Base-by-base conservation (phyloP, 75 land plant species). In the Chamaecyparis obtusa region DNA sequence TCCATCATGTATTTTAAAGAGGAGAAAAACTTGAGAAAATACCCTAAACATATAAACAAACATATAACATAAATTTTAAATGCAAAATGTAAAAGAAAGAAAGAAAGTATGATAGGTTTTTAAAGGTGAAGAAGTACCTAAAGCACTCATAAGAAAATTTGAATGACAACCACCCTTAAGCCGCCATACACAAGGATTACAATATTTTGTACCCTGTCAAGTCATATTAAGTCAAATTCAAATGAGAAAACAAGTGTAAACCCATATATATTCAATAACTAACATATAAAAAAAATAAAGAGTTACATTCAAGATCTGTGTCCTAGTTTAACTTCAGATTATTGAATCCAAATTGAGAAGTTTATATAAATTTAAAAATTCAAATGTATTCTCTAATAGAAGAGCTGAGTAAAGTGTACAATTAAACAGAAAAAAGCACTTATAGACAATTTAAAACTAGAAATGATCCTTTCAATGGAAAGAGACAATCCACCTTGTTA, bases 121-220 rank as follows among this genome's bases (percentile, higher is more conserved):
- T 19, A 1, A 10, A 21, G 33, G n/a, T 10, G n/a, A 21, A 44
- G 51, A 81, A 46, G 46, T 81, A 81, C 83, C 83, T 81, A 51
- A 49, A 46, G 30, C 9, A 46, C 24, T 46, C 48, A 11, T n/a
- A n/a, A 9, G 51, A 51, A 81, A 81, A 46, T 15, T 43, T 81
- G 32, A 32, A n/a, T 41, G 21, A 44, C 44, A 27, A 24, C 44
- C 83, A 81, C 46, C 48, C 83, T 44, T 44, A n/a, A 81, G 11
- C n/a, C n/a, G n/a, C n/a, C 48, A 51, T n/a, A 81, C 83, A 81
- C 83, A 81, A 4, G 83, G 51, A 32, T 46, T 81, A 41, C 46
- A 81, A 81, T 81, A 9, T 81, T 39, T n/a, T 81, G 30, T n/a
- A 44, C 9, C 44, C 83, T 81, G 83, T 81, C 3, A 81, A 81